Conservation (phyloP, 164 flowering plant species). For the Platanus orientalis region DNA sequence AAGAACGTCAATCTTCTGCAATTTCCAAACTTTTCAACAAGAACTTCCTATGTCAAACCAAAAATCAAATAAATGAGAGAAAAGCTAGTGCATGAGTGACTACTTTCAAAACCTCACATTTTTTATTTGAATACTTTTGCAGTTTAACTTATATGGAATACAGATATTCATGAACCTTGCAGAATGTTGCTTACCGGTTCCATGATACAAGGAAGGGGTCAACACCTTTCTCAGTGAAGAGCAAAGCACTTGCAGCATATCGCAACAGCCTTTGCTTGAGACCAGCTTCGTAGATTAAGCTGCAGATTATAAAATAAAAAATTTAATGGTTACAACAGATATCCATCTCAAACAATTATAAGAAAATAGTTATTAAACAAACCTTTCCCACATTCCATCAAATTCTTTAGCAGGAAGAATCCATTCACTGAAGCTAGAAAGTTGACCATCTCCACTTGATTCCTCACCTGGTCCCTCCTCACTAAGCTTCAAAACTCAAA, state of each 20-base stretch:
- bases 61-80: too few relatives aligned
- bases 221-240: slow-evolving; percentile 91
- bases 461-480: slow-evolving; percentile 99
- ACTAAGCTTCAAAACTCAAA: slow-evolving; percentile 55
- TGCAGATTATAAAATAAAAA: slow-evolving; percentile 28
- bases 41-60: too few relatives aligned
- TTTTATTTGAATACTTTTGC: neutral
- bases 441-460: slow-evolving; percentile 65
- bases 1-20: too few relatives aligned
- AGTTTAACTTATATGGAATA: neutral
- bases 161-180: too few relatives aligned
- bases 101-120: neutral
- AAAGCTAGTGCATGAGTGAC: too few relatives aligned
- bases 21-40: too few relatives aligned
- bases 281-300: slow-evolving; percentile 92
- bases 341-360: neutral
- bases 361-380: neutral
- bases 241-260: slow-evolving; percentile 92
- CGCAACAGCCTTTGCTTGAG: slow-evolving; percentile 88
- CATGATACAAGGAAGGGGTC: slow-evolving; percentile 90
- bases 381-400: slow-evolving; percentile 99
- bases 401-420: slow-evolving; percentile 97
- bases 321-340: neutral
- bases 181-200: slow-evolving; percentile 66
- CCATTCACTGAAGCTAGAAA: slow-evolving; percentile 92